These are phyloP conservation scores for Leucogyrophana mollusca DNA, from an alignment of 768 basidiomycete species.

Conservation along the genomic window DNA sequence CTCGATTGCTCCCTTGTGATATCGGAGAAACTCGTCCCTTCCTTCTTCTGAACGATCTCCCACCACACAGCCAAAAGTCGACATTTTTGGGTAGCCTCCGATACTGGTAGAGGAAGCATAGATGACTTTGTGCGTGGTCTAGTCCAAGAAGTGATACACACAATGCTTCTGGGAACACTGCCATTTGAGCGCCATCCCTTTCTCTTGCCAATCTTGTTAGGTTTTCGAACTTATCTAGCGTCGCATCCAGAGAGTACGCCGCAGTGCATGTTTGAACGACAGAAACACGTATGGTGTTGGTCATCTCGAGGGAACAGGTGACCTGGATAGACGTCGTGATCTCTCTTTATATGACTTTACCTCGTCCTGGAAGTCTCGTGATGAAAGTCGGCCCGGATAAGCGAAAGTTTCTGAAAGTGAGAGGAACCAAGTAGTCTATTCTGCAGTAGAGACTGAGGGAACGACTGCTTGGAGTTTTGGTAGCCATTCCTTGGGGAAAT, in stretches of 20 bases:
- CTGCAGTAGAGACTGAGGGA: constrained; percentile 1
- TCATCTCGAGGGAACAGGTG: constrained; percentile 11
- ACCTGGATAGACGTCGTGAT: background rate
- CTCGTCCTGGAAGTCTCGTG: constrained; percentile 6
- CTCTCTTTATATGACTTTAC: background rate
- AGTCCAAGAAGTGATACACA: constrained; percentile 23
- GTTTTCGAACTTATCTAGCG: constrained; percentile 48
- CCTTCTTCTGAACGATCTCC: constrained; percentile 50
- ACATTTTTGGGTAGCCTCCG: constrained; percentile 61
- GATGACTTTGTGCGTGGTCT: background rate
- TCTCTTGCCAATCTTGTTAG: constrained; percentile 45
- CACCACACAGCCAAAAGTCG: constrained; percentile 40
- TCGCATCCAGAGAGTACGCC: constrained; percentile 43
- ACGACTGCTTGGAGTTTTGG: constrained; percentile 29
- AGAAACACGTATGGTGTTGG: constrained; percentile 43
- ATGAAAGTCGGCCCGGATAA: constrained; percentile 3
- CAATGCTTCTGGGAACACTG: constrained; percentile 62
- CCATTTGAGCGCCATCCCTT: constrained; percentile 45
- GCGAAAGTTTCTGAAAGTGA: too few species aligned
- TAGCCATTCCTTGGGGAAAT: constrained; percentile 89
- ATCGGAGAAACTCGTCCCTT: constrained; percentile 57
- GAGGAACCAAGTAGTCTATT: constrained; percentile 10
- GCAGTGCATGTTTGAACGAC: constrained; percentile 53
- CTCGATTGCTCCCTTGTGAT: constrained; percentile 53
- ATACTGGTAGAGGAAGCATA: constrained; percentile 30